These are phyloP conservation scores for Chaetomium sp. DNA, from an alignment of 2,329 filamentous ascomycete species.

Conservation along the genomic window DNA sequence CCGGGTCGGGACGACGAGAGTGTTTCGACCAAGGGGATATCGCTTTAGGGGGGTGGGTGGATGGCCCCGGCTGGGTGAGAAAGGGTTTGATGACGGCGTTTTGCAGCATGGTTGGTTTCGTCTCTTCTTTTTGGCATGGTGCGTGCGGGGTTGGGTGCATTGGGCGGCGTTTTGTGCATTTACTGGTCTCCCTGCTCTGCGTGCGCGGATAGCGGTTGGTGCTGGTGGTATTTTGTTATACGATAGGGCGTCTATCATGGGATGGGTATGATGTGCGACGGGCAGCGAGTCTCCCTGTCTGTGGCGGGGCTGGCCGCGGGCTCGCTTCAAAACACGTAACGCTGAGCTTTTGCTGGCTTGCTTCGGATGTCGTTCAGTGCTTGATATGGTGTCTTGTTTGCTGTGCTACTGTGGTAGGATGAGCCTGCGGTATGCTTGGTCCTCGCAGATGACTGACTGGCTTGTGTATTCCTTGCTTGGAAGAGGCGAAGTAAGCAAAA, in stretches of 20 bases:
- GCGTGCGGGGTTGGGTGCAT: conserved; percentile 27
- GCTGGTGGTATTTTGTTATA: conserved; percentile 7
- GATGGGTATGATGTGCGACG: not conserved
- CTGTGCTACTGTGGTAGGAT: not conserved
- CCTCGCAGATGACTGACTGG: not conserved
- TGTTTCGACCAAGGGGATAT: conserved; percentile 14
- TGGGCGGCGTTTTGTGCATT: conserved; percentile 19
- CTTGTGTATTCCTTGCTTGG: not conserved
- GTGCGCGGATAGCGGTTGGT: conserved; percentile 11
- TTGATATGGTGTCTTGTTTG: not conserved
- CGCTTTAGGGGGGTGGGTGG: conserved; percentile 4
- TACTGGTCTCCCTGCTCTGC: conserved; percentile 11
- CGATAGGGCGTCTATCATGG: not conserved
- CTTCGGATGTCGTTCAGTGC: not conserved
- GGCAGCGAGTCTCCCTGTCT: not conserved
- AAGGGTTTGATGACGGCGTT: not conserved
- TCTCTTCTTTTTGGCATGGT: conserved; percentile 22
- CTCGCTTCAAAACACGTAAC: not conserved
- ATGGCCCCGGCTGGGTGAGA: not conserved
- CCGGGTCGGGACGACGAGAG: conserved; percentile 17
- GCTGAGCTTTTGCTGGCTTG: not conserved
- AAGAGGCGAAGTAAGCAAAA: not conserved
- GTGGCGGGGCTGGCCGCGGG: not conserved
- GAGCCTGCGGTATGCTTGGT: not conserved
- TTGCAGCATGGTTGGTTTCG: conserved; percentile 27